Conservation (phyloP, 768 basidiomycete genomes). For the Pleurotus tuber-regium region DNA sequence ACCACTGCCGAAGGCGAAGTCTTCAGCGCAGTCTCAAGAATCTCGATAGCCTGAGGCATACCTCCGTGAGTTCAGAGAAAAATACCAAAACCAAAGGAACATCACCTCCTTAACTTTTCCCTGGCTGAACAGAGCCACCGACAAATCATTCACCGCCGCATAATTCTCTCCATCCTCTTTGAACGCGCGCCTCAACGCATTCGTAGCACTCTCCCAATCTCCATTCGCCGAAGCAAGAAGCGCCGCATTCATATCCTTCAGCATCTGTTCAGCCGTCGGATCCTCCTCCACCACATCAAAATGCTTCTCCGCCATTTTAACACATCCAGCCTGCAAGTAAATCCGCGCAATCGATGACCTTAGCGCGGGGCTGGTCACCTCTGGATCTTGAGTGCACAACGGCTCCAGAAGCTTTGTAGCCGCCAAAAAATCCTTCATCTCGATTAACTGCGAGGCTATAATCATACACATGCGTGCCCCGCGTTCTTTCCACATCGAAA, state of each 20-base stretch:
- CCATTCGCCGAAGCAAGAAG: constrained; percentile 68
- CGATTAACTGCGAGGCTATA: constrained; percentile 77
- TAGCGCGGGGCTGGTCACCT: constrained; percentile 47
- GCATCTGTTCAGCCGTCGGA: constrained; percentile 36
- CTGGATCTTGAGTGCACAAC: constrained; percentile 43
- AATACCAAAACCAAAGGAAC: background rate
- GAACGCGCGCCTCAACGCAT: constrained; percentile 41
- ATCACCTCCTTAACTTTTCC: constrained; percentile 71
- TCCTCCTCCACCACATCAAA: constrained; percentile 50
- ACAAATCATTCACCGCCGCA: constrained; percentile 73
- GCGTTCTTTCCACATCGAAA: constrained; percentile 83
- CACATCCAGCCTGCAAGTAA: constrained; percentile 71
- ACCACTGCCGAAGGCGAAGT: constrained; percentile 70
- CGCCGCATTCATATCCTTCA: constrained; percentile 62
- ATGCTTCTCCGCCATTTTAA: constrained; percentile 56
- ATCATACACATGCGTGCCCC: constrained; percentile 74
- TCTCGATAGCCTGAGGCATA: constrained; percentile 56
- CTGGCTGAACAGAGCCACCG: constrained; percentile 67
- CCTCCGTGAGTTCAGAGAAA: background rate
- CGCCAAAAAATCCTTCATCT: constrained; percentile 80
- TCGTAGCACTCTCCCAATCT: constrained; percentile 58
- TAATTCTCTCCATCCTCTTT: constrained; percentile 57
- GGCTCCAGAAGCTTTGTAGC: constrained; percentile 68
- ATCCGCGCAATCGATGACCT: constrained; percentile 71
- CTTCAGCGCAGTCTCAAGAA: constrained; percentile 60